Conservation (phyloP, 2,329 filamentous ascomycete species). For the Xylaria sp. region DNA sequence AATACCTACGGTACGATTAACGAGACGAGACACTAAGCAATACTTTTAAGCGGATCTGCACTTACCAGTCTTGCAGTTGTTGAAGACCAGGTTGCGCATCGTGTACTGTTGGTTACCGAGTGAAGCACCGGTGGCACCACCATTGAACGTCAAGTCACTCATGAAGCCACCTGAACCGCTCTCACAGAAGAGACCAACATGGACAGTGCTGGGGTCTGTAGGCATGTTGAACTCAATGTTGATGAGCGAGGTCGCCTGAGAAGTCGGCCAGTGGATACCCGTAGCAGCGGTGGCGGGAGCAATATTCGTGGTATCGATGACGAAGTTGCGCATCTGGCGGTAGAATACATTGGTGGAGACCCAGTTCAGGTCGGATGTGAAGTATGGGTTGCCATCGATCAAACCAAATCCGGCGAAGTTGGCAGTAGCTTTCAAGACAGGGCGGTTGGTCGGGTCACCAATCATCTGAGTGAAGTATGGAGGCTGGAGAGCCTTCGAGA, state of each 20-base stretch:
- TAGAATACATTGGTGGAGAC: constrained; percentile 70
- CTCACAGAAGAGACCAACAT: constrained; percentile 51
- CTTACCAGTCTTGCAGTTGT: constrained; percentile 67
- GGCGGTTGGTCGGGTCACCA: constrained; percentile 67
- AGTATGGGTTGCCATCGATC: constrained; percentile 68
- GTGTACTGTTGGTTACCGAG: constrained; percentile 78
- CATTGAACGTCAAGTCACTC: constrained; percentile 72
- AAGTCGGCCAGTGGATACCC: constrained; percentile 73
- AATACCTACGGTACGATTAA: constrained; percentile 54
- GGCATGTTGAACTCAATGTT: constrained; percentile 63
- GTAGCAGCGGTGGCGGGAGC: constrained; percentile 48
- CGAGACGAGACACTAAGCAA: not conserved
- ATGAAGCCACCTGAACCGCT: constrained; percentile 55
- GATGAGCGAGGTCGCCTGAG: constrained; percentile 65
- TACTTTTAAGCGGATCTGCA: constrained; percentile 37
- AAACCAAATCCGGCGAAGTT: constrained; percentile 67
- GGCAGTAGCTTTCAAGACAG: constrained; percentile 64
- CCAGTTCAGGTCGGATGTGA: constrained; percentile 53
- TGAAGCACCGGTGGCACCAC: constrained; percentile 69
- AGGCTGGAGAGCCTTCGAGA: constrained; percentile 67
- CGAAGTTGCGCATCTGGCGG: constrained; percentile 72
- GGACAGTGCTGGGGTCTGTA: constrained; percentile 46
- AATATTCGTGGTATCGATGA: constrained; percentile 64
- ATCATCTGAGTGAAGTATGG: constrained; percentile 73
- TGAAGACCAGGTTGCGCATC: constrained; percentile 73